phyloP scores from a whole-genome alignment of 176 grass and related monocot species.

The Ensete glaucum region DNA sequence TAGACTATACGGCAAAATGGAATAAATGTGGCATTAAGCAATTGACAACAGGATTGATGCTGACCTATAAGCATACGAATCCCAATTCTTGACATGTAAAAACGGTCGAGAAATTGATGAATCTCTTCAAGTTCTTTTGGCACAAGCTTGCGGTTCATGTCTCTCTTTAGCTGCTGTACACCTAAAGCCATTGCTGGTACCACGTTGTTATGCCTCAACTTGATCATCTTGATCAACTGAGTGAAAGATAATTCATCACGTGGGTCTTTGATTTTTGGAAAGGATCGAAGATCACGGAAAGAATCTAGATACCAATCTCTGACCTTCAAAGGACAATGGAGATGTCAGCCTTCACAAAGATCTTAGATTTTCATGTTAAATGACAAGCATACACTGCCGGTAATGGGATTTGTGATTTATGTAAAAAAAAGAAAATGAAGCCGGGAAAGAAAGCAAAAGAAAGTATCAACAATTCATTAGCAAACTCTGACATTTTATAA shows the following conservation, averaged over 20 bases:
- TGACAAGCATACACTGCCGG: not conserved
- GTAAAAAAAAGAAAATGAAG: not conserved
- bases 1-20: not conserved
- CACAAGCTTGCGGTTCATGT: slow-evolving; percentile 36
- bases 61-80: slow-evolving; percentile 97
- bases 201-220: slow-evolving; percentile 83
- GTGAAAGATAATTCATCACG: slow-evolving; percentile 67
- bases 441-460: not conserved
- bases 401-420: not conserved
- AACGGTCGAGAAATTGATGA: slow-evolving; percentile 75
- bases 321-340: slow-evolving; percentile 40
- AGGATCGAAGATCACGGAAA: slow-evolving; percentile 77
- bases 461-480: not conserved
- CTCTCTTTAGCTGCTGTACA: slow-evolving; percentile 83
- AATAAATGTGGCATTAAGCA: not conserved
- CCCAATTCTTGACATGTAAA: slow-evolving; percentile 91
- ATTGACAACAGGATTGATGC: slow-evolving; percentile 9
- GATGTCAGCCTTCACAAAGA: slow-evolving; percentile 5
- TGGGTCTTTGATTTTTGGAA: slow-evolving; percentile 49
- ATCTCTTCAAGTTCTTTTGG: slow-evolving; percentile 58
- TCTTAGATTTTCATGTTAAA: not conserved
- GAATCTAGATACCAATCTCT: slow-evolving; percentile 94
- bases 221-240: slow-evolving; percentile 70
- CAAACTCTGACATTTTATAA: not conserved
- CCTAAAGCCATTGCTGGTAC: slow-evolving; percentile 84